Evolutionary conservation across 1,139 yeast species (phyloP).

Genomic region (Hanseniaspora sp.): DNA sequence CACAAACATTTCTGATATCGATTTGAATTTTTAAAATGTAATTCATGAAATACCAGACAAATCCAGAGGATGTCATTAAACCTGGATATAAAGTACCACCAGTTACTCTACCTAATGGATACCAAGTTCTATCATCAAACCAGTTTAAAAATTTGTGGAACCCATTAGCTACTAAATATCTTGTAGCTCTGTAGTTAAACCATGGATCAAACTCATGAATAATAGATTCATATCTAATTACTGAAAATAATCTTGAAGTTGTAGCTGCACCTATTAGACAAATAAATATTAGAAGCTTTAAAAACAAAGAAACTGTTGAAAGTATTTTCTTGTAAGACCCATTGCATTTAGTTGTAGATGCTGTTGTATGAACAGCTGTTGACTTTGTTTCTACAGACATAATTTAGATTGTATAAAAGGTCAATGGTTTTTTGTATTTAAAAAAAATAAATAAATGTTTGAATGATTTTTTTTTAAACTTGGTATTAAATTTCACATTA

Average conservation of each 20-base stretch:
- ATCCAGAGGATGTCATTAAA: conserved; percentile 90
- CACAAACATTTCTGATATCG: conserved; percentile 93
- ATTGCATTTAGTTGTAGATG: neutral
- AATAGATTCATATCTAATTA: conserved; percentile 81
- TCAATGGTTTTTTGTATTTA: neutral
- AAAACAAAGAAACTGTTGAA: conserved; percentile 26
- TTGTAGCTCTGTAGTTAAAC: conserved; percentile 95
- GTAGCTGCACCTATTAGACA: conserved; percentile 83
- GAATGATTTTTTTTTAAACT: too few relatives aligned
- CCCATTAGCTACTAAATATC: conserved; percentile 71
- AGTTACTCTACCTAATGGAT: conserved; percentile 95
- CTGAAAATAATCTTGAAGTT: conserved; percentile 73
- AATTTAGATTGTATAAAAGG: neutral
- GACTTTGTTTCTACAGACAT: neutral
- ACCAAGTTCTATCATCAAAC: conserved; percentile 99
- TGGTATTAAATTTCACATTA: too few relatives aligned
- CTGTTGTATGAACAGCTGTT: neutral
- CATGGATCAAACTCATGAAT: conserved; percentile 99
- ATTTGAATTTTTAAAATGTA: conserved; percentile 59
- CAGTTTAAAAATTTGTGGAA: conserved; percentile 89
- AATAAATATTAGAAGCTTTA: conserved; percentile 54
- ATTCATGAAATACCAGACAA: conserved; percentile 66
- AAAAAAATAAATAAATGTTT: too few relatives aligned
- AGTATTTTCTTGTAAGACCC: conserved; percentile 26
- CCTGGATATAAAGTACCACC: conserved; percentile 99